phyloP scores from a whole-genome alignment of 495 filamentous ascomycete genomes.

The Tirmania nivea region DNA sequence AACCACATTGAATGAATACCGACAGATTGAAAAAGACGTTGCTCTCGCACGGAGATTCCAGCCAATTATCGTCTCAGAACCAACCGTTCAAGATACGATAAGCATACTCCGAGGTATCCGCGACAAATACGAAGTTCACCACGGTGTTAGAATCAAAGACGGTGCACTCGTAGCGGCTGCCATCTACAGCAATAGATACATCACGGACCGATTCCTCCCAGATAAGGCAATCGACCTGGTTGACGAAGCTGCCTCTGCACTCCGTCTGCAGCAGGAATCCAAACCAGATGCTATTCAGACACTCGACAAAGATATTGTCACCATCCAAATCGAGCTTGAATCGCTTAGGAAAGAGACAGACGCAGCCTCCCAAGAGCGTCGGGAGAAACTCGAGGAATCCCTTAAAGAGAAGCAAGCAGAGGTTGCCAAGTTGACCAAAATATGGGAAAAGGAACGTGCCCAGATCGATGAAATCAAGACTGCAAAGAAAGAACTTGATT shows the following conservation, averaged over 20 bases:
- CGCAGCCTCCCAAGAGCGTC: conserved; percentile 63
- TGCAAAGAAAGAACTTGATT: conserved; percentile 64
- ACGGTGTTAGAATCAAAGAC: conserved; percentile 84
- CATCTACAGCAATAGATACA: conserved; percentile 81
- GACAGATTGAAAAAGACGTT: conserved; percentile 86
- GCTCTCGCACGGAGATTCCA: conserved; percentile 85
- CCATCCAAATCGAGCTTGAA: conserved; percentile 91
- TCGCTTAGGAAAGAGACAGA: conserved; percentile 90
- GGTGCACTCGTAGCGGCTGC: conserved; percentile 80
- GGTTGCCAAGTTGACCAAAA: conserved; percentile 39
- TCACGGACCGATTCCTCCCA: conserved; percentile 84
- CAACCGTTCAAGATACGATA: conserved; percentile 74
- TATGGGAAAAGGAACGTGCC: conserved; percentile 75
- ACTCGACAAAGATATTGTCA: conserved; percentile 85
- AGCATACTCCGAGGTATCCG: conserved; percentile 90
- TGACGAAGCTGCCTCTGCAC: conserved; percentile 79
- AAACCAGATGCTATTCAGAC: conserved; percentile 83
- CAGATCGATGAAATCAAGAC: conserved; percentile 72
- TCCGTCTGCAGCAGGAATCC: conserved; percentile 86
- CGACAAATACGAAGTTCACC: conserved; percentile 90
- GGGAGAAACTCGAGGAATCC: conserved; percentile 56
- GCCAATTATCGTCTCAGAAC: conserved; percentile 74
- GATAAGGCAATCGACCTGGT: conserved; percentile 96
- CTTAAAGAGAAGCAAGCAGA: conserved; percentile 56
- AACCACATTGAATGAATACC: conserved; percentile 80